A percentile compares a stretch with the other conserved stretches of the same genome.
phyloP scores from a whole-genome alignment of 768 basidiomycete species.

The Trametes sanguinea region DNA sequence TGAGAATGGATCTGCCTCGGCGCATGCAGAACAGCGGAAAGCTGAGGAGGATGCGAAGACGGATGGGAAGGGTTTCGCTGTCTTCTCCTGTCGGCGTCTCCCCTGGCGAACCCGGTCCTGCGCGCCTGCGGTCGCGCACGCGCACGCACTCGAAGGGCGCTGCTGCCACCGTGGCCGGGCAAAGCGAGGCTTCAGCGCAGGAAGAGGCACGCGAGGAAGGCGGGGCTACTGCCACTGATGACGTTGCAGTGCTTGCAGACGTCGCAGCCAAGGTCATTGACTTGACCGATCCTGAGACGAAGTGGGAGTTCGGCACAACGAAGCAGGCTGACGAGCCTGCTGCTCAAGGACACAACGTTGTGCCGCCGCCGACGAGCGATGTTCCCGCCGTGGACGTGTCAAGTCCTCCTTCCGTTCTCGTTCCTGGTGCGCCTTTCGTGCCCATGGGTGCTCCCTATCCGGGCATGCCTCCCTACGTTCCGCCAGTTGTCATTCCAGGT shows the following conservation, averaged over 20 bases:
- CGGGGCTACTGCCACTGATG: slow-evolving; percentile 5
- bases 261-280: slow-evolving; percentile 34
- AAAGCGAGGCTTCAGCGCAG: not conserved
- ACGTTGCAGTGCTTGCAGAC: slow-evolving; percentile 3
- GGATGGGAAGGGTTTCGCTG: slow-evolving; percentile 35
- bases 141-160: slow-evolving; percentile 31
- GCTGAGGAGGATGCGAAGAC: slow-evolving; percentile 11
- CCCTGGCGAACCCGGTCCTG: slow-evolving; percentile 38
- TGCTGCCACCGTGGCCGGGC: slow-evolving; percentile 14
- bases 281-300: slow-evolving; percentile 36
- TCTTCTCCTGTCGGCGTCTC: slow-evolving; percentile 50
- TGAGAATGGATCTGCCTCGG: not conserved
- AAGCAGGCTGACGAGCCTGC: slow-evolving; percentile 14
- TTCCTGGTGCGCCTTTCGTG: slow-evolving; percentile 2
- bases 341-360: not conserved
- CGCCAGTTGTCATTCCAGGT: slow-evolving; percentile 9
- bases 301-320: slow-evolving; percentile 64
- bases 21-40: not conserved
- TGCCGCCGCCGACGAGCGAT: not conserved
- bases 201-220: slow-evolving; percentile 3
- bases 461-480: slow-evolving; percentile 10
- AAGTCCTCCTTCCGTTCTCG: not conserved
- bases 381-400: not conserved
- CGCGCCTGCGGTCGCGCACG: slow-evolving; percentile 34
- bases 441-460: slow-evolving; percentile 10